Evolutionary conservation across 2,329 filamentous ascomycete genomes (phyloP), one percentile per base, ranked within the genome.

Genomic region (Colletotrichum sp.): DNA sequence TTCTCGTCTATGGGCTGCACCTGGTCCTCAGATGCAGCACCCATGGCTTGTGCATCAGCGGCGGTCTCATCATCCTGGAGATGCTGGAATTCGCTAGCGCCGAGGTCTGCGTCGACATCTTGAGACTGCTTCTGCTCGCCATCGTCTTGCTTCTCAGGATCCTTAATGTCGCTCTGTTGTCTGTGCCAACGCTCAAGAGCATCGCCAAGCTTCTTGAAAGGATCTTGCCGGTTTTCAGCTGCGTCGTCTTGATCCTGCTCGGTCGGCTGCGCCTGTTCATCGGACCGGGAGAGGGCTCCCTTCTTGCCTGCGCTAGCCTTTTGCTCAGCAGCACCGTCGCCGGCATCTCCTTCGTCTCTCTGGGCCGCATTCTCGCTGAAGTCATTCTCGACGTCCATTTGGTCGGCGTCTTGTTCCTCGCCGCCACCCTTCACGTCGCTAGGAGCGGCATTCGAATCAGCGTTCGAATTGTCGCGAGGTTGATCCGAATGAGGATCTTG

Each of bases 121-220:
- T 87, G 83, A 56, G 89, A 84, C 48, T 85, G 86, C 78, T 91
- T 85, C 36, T 90, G 88, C 24, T 89, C 84, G 15, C 89, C 86
- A 62, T 91, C 89, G 24, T 84, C 84, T 69, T 92, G 86, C 66
- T 91, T 85, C 70, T 91, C 87, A 3, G 90, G 86, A 73, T 94
- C 90, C 82, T 91, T 87, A 79, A 99, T 98, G 77, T 98, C 94
- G 62, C 91, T 92, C 80, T 97, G 95, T 81, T 96, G 95, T 74
- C 95, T 92, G 83, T 98, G 96, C 95, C 96, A 99, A 79, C 94
- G 92, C 83, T 98, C 96, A 36, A 99, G 89, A 8, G 95, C 94
- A 85, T 99, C 96, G 26, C 97, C 97, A 34, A 99, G 91, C 81
- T 98, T 97, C 86, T 97, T 97, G 89, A 98, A 98, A 2, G 96